These are phyloP conservation scores for Leccinum pallidistipes DNA, from an alignment of 1,284 basidiomycete species.

Conservation along the genomic window DNA sequence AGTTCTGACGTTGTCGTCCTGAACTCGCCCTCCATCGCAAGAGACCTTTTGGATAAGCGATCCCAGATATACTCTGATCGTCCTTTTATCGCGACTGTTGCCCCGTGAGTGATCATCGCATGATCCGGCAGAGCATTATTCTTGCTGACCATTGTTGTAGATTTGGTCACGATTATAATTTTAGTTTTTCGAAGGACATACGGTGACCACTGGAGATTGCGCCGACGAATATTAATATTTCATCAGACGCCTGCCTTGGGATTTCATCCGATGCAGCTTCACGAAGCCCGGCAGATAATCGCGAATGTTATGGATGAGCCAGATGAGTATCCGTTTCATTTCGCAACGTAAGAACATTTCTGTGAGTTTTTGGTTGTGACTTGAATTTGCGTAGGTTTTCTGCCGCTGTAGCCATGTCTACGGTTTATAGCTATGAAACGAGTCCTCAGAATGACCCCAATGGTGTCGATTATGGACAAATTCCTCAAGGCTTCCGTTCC, in stretches of 20 bases:
- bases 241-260: neutral
- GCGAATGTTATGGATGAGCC: neutral
- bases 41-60: neutral
- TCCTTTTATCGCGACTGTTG: neutral
- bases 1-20: neutral
- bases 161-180: neutral
- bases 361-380: neutral
- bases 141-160: neutral
- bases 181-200: too few species aligned
- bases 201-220: neutral
- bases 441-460: too few species aligned
- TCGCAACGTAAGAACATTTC: neutral
- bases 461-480: too few species aligned
- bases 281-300: neutral
- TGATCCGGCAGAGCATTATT: neutral
- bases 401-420: too few species aligned
- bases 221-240: neutral
- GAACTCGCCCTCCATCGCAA: neutral
- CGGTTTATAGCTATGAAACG: too few species aligned
- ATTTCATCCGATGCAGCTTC: neutral
- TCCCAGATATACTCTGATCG: neutral
- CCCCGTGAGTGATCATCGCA: neutral
- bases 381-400: neutral
- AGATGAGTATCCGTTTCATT: neutral
- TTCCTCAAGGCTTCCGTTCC: neutral